Evolutionary conservation across 1,284 basidiomycete species (phyloP).

Genomic region (Pterula multifida): DNA sequence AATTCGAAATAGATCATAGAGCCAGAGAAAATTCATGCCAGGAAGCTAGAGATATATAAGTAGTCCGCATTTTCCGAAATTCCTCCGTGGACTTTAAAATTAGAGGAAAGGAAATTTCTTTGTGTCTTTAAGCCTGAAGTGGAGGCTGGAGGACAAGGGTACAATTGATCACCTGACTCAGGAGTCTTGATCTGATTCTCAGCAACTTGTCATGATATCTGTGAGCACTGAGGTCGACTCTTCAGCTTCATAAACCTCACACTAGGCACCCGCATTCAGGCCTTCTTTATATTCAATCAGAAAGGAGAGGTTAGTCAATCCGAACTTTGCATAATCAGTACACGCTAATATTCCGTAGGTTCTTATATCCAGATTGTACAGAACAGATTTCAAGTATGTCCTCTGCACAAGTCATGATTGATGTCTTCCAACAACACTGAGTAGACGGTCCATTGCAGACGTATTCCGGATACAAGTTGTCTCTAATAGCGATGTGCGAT

Average conservation of each 20-base stretch:
- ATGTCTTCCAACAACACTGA: conserved; percentile 10
- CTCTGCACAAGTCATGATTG: conserved; percentile 5
- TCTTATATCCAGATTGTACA: conserved; percentile 85
- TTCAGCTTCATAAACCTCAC: neutral
- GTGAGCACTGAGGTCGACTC: neutral
- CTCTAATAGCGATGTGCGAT: conserved; percentile 91
- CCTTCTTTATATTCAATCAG: conserved; percentile 97
- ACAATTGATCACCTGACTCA: neutral
- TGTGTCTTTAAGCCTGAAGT: neutral
- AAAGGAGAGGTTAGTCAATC: conserved; percentile 75
- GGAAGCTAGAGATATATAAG: too few species aligned
- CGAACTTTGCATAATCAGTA: conserved; percentile 3
- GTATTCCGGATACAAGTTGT: conserved; percentile 98
- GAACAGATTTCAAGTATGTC: conserved; percentile 86
- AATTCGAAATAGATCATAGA: too few species aligned
- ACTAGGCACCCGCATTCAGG: conserved; percentile 35
- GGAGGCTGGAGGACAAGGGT: neutral
- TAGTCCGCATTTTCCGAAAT: too few species aligned
- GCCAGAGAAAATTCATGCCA: too few species aligned
- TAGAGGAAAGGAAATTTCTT: neutral
- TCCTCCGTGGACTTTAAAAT: neutral
- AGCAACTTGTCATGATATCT: neutral
- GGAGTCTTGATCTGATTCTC: neutral
- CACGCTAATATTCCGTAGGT: conserved; percentile 39
- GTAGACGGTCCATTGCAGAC: conserved; percentile 91